These are phyloP conservation scores for Punctularia strigosozonata DNA, from an alignment of 768 basidiomycete species.

Conservation along the genomic window DNA sequence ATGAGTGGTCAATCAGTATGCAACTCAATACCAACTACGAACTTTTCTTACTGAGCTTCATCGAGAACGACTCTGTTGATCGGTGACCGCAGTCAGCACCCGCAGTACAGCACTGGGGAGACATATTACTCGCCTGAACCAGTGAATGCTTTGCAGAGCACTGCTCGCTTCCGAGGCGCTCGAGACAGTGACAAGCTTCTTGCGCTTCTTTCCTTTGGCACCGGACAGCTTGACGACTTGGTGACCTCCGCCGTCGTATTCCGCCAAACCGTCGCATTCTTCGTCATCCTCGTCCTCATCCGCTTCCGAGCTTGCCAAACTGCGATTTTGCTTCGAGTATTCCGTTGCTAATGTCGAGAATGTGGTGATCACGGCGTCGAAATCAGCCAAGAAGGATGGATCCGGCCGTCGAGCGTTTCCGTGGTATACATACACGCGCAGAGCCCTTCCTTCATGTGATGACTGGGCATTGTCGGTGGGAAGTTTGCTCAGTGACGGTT, in stretches of 20 bases:
- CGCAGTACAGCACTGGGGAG: too few species aligned
- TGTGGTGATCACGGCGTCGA: conserved; percentile 96
- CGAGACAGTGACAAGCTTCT: conserved; percentile 31
- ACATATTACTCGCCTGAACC: too few species aligned
- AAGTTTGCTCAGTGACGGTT: conserved; percentile 12
- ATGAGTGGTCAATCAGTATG: conserved; percentile 4
- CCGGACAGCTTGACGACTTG: conserved; percentile 46
- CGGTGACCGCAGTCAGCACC: too few species aligned
- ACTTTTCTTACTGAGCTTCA: conserved; percentile 92
- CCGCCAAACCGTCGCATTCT: conserved; percentile 46
- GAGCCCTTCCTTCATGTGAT: conserved; percentile 32
- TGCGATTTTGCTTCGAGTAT: conserved; percentile 79
- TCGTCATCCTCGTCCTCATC: conserved; percentile 59
- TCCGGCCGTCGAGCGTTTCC: conserved; percentile 82
- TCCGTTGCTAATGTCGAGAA: conserved; percentile 94
- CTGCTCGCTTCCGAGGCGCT: conserved; percentile 49
- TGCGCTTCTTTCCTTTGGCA: conserved; percentile 54
- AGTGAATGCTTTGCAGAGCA: conserved; percentile 86
- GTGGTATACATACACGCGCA: conserved; percentile 94
- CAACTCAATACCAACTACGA: neutral
- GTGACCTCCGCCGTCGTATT: conserved; percentile 60
- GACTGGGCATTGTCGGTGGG: neutral
- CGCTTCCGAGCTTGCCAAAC: conserved; percentile 41
- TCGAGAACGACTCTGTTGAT: conserved; percentile 89
- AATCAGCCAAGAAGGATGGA: conserved; percentile 78